Base-by-base conservation (phyloP, 1,139 yeast genomes). In the Suhomyces ambrosiae region DNA sequence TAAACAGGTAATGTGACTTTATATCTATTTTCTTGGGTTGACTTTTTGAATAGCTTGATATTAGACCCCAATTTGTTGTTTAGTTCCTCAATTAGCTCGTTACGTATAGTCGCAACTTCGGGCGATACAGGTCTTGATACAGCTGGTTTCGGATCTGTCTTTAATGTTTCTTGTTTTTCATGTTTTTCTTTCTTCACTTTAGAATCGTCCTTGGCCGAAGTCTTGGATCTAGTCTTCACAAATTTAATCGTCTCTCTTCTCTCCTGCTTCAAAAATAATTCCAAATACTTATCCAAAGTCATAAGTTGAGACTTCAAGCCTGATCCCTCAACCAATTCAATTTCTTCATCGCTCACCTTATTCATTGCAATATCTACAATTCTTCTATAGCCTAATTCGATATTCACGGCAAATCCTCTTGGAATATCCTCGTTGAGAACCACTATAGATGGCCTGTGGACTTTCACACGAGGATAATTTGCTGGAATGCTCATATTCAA, bases 401-500 rank as follows among this genome's bases (percentile, higher is more conserved):
- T 67, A 49, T 84, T 84, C 11, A 76, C 68, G 10, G 87, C 77
- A 54, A 63, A 80, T 0, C 92, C 92, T 41, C 80, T 64, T 1
- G 92, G 89, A n/a, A 85, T 81, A 29, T 82, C 87, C 17, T 74
- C 72, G 55, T 83, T 83, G 33, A 79, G 63, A 4, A 86, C 83
- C 32, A 65, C 62, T 2, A 79, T 64, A 4, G 71, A 58, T 1
- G 82, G 81, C 16, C 48, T 44, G 2, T 51, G 55, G 12, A 49
- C 52, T 30, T 47, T 52, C 18, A 55, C 56, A 26, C 58, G 49
- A 0, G 90, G 90, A 50, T 82, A 84, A 19, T 60, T 61, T 2
- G 56, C 50, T 0, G 92, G 89, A 4, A 85, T 64, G 33, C 70
- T 61, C 32, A 85, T 57, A 37, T 76, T 73, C 23, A 84, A 50